Evolutionary conservation across 176 grass and related monocot genomes (phyloP).

Genomic region (Juncus effusus): DNA sequence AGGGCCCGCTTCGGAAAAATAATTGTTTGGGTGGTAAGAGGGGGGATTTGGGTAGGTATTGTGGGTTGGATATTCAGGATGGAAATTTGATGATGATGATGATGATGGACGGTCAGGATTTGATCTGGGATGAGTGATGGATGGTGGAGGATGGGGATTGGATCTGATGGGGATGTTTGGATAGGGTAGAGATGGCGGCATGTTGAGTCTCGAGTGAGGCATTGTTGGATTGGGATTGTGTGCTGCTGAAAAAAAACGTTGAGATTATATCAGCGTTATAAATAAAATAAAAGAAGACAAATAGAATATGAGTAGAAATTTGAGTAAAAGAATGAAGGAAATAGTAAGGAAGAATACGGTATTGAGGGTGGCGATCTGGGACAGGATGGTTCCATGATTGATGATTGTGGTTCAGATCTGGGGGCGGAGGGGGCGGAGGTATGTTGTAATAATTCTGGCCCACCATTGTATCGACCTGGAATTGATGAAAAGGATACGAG

Average conservation of each 20-base stretch:
- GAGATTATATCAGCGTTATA: constrained; percentile 5
- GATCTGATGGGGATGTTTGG: constrained; percentile 13
- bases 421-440: constrained; percentile 7
- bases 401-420: constrained; percentile 16
- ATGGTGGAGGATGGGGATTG: constrained; percentile 5
- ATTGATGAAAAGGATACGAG: no score
- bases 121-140: constrained; percentile 21
- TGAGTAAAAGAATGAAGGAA: not conserved
- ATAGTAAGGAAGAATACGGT: constrained; percentile 12
- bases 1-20: constrained; percentile 4
- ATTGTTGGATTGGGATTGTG: not conserved
- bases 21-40: constrained; percentile 10
- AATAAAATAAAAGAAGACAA: constrained; percentile 2
- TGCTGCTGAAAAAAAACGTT: constrained; percentile 7
- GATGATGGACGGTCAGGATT: constrained; percentile 26
- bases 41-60: not conserved
- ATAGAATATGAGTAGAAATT: not conserved
- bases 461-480: constrained; percentile 4
- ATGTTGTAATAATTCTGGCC: constrained; percentile 17
- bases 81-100: constrained; percentile 17
- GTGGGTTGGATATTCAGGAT: constrained; percentile 18
- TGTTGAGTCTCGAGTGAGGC: constrained; percentile 10
- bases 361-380: constrained; percentile 8
- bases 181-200: constrained; percentile 7
- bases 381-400: constrained; percentile 21